phyloP scores from a whole-genome alignment of 2,329 filamentous ascomycete genomes.

The Pyrenophora graminea region DNA sequence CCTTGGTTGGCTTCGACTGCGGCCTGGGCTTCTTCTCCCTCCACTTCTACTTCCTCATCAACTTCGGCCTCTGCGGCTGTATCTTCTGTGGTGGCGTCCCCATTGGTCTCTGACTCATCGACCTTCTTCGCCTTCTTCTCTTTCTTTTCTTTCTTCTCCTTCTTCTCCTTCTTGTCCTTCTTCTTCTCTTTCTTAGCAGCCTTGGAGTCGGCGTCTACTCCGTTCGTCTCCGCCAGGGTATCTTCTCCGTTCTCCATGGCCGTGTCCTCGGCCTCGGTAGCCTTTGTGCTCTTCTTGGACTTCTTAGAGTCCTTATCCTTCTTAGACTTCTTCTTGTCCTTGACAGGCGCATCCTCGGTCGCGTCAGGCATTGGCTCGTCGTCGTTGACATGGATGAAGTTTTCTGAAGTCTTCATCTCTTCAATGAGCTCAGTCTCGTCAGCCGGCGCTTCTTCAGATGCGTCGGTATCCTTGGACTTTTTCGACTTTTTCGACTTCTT shows the following conservation, averaged over 20 bases:
- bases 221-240: slow-evolving; percentile 11
- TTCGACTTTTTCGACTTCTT: slow-evolving; percentile 34
- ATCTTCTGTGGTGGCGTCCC: slow-evolving; percentile 16
- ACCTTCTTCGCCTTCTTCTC: slow-evolving; percentile 35
- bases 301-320: slow-evolving; percentile 33
- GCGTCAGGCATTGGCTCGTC: slow-evolving; percentile 29
- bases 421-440: slow-evolving; percentile 21
- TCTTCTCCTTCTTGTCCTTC: slow-evolving; percentile 33
- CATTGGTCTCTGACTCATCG: slow-evolving; percentile 17
- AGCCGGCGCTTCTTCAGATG: slow-evolving; percentile 5
- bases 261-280: slow-evolving; percentile 11
- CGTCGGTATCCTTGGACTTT: slow-evolving; percentile 22
- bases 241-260: slow-evolving; percentile 19
- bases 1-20: slow-evolving; percentile 44
- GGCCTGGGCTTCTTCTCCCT: slow-evolving; percentile 16
- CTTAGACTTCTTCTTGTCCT: slow-evolving; percentile 30
- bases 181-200: slow-evolving; percentile 28
- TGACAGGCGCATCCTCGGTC: slow-evolving; percentile 17
- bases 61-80: slow-evolving; percentile 22
- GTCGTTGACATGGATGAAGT: slow-evolving; percentile 21
- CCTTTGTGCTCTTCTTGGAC: slow-evolving; percentile 19
- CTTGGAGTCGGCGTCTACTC: slow-evolving; percentile 22
- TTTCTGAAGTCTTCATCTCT: slow-evolving; percentile 18
- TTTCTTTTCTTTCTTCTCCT: slow-evolving; percentile 32
- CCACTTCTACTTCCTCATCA: slow-evolving; percentile 23